Evolutionary conservation across 2,329 filamentous ascomycete genomes (phyloP).

Genomic region (Cladosporium sphaerospermum): DNA sequence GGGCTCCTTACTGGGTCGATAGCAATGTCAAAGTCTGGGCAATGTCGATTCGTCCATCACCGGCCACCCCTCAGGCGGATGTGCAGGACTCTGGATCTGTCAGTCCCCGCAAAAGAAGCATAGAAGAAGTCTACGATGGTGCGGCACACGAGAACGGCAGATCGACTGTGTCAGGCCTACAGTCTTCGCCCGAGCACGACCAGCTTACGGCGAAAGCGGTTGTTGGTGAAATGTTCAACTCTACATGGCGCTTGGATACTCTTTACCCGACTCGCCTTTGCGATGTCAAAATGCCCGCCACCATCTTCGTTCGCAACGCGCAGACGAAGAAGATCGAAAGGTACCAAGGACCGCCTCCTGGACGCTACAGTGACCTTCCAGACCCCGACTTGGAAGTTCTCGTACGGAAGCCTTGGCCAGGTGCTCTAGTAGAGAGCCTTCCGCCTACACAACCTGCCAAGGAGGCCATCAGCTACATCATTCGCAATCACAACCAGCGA

Average conservation of each 20-base stretch:
- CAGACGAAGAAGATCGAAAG: conserved; percentile 57
- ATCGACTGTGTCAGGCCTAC: conserved; percentile 34
- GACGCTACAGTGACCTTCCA: conserved; percentile 37
- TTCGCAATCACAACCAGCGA: conserved; percentile 67
- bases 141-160: conserved; percentile 21
- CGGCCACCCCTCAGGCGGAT: background rate
- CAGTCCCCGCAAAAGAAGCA: conserved; percentile 31
- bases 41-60: conserved; percentile 50
- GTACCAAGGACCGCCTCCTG: conserved; percentile 64
- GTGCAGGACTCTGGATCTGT: background rate
- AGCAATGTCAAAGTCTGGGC: conserved; percentile 78
- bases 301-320: conserved; percentile 60
- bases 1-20: conserved; percentile 66
- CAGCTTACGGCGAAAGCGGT: conserved; percentile 48
- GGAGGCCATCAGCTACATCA: conserved; percentile 77
- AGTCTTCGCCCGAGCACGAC: conserved; percentile 35
- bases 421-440: conserved; percentile 55
- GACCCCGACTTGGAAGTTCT: conserved; percentile 62
- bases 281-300: conserved; percentile 61
- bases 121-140: conserved; percentile 29
- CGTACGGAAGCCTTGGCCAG: conserved; percentile 74
- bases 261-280: conserved; percentile 61
- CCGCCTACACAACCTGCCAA: conserved; percentile 61
- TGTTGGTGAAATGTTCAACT: conserved; percentile 73
- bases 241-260: conserved; percentile 65